Evolutionary conservation across 2,329 filamentous ascomycete species (phyloP).

Genomic region (Fusarium haematococcum): DNA sequence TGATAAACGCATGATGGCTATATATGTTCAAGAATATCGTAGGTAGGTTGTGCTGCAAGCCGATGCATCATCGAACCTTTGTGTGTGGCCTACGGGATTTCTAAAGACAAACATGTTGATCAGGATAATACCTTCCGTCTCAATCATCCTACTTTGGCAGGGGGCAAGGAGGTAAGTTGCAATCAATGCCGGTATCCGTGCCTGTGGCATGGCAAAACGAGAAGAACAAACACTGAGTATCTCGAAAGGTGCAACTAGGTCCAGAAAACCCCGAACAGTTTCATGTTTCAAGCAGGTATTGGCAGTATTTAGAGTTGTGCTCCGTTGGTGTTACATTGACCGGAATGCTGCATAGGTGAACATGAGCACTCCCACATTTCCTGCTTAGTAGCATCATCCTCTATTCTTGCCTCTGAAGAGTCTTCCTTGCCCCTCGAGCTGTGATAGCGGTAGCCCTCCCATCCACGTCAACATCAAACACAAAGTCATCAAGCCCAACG

Average conservation of each 20-base stretch:
- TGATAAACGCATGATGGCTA: not conserved
- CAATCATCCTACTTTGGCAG: not conserved
- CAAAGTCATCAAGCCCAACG: constrained; percentile 14
- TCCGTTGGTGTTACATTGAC: not conserved
- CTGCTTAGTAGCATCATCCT: not conserved
- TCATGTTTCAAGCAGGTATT: not conserved
- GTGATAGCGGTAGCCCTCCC: not conserved
- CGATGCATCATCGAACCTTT: not conserved
- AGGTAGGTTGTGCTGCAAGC: not conserved
- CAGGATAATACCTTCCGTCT: not conserved
- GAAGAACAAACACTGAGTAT: not conserved
- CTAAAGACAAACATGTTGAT: not conserved
- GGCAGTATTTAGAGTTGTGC: not conserved
- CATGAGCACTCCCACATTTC: not conserved
- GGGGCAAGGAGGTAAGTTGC: not conserved
- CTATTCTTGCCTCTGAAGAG: not conserved
- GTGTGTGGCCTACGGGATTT: not conserved
- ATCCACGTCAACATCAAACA: not conserved
- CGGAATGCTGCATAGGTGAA: not conserved
- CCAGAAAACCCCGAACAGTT: not conserved
- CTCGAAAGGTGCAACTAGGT: not conserved
- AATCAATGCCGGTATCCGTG: not conserved
- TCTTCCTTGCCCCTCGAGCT: not conserved
- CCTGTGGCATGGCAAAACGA: not conserved
- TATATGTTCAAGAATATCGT: not conserved